Base-by-base conservation (phyloP, 805 yeast species). In the Kurtzmaniella cleridarum region DNA sequence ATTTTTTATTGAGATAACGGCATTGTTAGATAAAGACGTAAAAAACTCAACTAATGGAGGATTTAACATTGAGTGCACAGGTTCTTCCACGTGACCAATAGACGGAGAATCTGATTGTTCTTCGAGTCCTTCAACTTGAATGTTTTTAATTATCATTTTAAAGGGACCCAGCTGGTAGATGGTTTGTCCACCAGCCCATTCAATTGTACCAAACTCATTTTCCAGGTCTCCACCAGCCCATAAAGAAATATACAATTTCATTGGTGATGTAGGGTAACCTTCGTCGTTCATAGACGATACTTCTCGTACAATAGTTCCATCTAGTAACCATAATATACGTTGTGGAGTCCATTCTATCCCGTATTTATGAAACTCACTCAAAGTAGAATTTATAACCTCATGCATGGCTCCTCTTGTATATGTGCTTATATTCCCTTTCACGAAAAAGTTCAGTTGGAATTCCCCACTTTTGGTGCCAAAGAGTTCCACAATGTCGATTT, bases 201-300 rank as follows among this genome's bases (percentile, higher is more conserved):
- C 39, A 13, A 66, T 55, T 3, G 73, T 67, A 5, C 72, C 73
- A 15, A 43, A 45, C 8, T 41, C 47, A 34, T 64, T 66, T 6
- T 35, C 37, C 9, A 47, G 48, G 37, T 66, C 72, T 0, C 73
- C 71, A 3, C 73, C 73, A 1, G 63, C 67, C 73, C 73, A 68
- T 17, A 66, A 43, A 42, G 70, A 62, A 17, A 65, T 41, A 38
- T 55, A 55, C 17, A 67, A 47, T 5, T 45, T 35, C 69, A 63
- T 63, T 30, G 73, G 73, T 11, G 66, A 53, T 3, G 41, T 17
- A 7, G 73, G 72, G 35, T 45, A 57, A 13, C 66, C 67, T 28
- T 62, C 60, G 1, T 41, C 40, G 28, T 49, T 46, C 12, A 44
- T 49, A 2, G 44, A 40, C 9, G 17, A 32, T 2, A 63, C 42